These are phyloP conservation scores for Cryptosporidium sp. DNA, from an alignment of 169 alveolate species.

Conservation along the genomic window DNA sequence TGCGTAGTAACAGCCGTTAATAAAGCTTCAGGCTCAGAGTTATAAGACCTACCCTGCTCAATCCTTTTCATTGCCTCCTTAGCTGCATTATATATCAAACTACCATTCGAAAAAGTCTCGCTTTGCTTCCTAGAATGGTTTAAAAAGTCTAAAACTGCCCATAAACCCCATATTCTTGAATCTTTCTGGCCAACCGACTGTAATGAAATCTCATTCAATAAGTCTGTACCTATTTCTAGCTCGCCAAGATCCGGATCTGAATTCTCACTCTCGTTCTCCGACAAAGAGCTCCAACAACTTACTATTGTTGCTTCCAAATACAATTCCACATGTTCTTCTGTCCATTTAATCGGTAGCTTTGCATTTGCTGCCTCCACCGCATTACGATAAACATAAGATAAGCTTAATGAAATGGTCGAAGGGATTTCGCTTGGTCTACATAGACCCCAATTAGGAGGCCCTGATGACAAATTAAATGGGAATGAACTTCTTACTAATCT, in stretches of 20 bases:
- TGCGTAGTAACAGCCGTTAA: conserved; percentile 69
- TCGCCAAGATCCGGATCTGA: conserved; percentile 47
- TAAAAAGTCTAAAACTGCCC: conserved; percentile 72
- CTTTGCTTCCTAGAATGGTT: conserved; percentile 51
- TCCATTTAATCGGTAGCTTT: conserved; percentile 50
- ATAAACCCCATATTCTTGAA: conserved; percentile 68
- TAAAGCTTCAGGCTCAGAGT: conserved; percentile 65
- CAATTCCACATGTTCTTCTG: conserved; percentile 73
- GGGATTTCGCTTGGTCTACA: conserved; percentile 69
- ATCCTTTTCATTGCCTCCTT: conserved; percentile 54
- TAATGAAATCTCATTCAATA: conserved; percentile 58
- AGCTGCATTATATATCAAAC: conserved; percentile 53
- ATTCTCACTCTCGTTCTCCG: conserved; percentile 27
- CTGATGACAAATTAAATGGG: conserved; percentile 70
- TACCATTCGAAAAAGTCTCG: conserved; percentile 20
- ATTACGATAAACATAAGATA: conserved; percentile 68
- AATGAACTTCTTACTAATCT: conserved; percentile 72
- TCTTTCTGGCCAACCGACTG: conserved; percentile 66
- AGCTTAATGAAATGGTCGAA: conserved; percentile 63
- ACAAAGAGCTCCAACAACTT: conserved; percentile 73
- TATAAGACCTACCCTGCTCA: conserved; percentile 53
- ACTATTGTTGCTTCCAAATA: conserved; percentile 69
- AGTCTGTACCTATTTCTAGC: conserved; percentile 62
- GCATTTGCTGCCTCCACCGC: conserved; percentile 68
- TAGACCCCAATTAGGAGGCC: conserved; percentile 74